Percentiles rank a stretch among this genome's conserved stretches.
These are phyloP conservation scores for Umbelopsis sp. DNA, from an alignment of 192 early-diverging fungal species.

Conservation along the genomic window DNA sequence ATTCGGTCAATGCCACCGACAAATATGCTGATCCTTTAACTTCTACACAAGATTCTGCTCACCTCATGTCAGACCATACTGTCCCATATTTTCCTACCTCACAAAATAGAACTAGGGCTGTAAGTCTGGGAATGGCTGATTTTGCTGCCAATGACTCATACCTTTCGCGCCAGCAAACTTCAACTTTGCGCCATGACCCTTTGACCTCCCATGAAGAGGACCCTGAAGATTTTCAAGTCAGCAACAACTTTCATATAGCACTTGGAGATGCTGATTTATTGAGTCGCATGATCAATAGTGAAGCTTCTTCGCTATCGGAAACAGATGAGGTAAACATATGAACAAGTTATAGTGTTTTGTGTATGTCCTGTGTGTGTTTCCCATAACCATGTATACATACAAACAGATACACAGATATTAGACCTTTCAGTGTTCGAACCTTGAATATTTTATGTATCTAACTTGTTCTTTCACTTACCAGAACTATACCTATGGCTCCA, in stretches of 20 bases:
- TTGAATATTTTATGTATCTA: neutral
- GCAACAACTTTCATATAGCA: neutral
- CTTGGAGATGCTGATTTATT: conserved; percentile 6
- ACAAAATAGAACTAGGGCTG: conserved; percentile 53
- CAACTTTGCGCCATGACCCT: neutral
- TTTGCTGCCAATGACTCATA: neutral
- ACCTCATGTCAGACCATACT: neutral
- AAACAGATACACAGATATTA: too few species aligned
- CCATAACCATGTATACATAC: too few species aligned
- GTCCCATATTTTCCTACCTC: neutral
- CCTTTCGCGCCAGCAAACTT: neutral
- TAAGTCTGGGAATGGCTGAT: conserved; percentile 50
- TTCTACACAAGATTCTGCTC: neutral
- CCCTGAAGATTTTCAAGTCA: neutral
- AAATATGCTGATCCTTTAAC: conserved; percentile 11
- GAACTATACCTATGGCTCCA: conserved; percentile 13
- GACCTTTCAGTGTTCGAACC: neutral
- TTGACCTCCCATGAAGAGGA: neutral
- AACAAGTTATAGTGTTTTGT: neutral
- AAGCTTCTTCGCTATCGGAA: neutral
- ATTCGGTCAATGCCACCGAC: conserved; percentile 29
- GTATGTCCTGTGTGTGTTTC: neutral
- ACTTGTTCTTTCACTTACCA: neutral
- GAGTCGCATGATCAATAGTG: conserved; percentile 12
- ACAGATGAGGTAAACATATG: neutral